Conservation (phyloP, 305 asterid species). For the Fraxinus dipetala region DNA sequence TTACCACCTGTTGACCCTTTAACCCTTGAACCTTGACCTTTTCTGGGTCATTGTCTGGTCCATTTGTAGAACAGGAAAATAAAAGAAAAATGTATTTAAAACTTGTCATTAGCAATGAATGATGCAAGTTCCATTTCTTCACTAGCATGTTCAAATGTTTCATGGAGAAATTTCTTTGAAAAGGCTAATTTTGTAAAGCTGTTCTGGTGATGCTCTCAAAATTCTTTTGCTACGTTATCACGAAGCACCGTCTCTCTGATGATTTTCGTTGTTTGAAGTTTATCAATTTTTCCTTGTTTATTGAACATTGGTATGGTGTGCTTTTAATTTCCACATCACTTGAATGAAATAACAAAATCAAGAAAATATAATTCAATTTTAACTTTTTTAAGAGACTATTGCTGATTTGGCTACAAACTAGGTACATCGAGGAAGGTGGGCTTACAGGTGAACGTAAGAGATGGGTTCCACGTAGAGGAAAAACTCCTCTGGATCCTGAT, state of each 20-base stretch:
- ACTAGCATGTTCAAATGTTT: neutral
- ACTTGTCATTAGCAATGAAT: neutral
- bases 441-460: constrained; percentile 96
- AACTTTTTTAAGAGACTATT: constrained; percentile 20
- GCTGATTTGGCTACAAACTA: constrained; percentile 43
- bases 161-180: neutral
- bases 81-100: neutral
- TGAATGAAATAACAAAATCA: neutral
- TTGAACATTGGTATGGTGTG: neutral
- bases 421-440: constrained; percentile 96
- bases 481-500: constrained; percentile 96
- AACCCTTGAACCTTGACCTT: neutral
- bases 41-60: neutral
- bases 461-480: constrained; percentile 98
- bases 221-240: neutral
- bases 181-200: neutral
- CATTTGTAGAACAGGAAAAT: neutral
- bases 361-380: constrained; percentile 6
- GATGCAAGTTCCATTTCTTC: neutral
- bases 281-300: neutral
- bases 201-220: neutral
- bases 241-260: constrained; percentile 2
- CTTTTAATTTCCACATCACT: constrained; percentile 11
- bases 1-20: neutral
- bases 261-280: constrained; percentile 5